Conservation (phyloP, 2,329 filamentous ascomycete species). For the Coniochaeta pulveracea region DNA sequence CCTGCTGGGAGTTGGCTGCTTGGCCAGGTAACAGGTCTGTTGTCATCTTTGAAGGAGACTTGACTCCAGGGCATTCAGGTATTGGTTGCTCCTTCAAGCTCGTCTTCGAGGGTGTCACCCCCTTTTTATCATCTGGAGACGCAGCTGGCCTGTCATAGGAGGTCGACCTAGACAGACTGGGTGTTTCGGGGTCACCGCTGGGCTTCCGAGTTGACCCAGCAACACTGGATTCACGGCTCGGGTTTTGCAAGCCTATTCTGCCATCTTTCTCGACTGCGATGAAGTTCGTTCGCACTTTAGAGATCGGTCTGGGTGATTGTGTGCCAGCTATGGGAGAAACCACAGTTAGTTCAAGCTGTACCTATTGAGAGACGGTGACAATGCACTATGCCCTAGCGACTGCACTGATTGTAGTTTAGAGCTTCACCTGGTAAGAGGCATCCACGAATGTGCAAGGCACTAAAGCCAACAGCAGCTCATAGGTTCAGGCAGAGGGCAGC, state of each 20-base stretch:
- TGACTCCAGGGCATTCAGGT: constrained; percentile 27
- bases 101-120: constrained; percentile 19
- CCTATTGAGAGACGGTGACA: no score
- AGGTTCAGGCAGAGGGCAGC: no score
- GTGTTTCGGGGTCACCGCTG: constrained; percentile 26
- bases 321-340: constrained; percentile 18
- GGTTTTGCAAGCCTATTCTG: constrained; percentile 38
- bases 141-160: constrained; percentile 25
- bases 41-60: constrained; percentile 6
- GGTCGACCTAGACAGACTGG: constrained; percentile 17
- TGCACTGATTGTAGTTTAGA: no score
- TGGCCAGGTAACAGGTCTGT: constrained; percentile 9
- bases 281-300: constrained; percentile 66
- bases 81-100: constrained; percentile 27
- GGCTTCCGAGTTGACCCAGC: constrained; percentile 20
- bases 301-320: constrained; percentile 53
- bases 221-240: constrained; percentile 28
- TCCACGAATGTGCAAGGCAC: no score
- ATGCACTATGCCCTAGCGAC: no score
- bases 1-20: constrained; percentile 19
- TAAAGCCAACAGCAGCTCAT: no score
- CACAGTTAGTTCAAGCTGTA: no score
- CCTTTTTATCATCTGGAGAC: constrained; percentile 17
- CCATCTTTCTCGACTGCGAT: constrained; percentile 60
- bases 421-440: no score